A percentile compares a stretch with the other conserved stretches of the same genome.
These are phyloP conservation scores for Lepiota venenata DNA, from an alignment of 768 basidiomycete species.

Conservation along the genomic window DNA sequence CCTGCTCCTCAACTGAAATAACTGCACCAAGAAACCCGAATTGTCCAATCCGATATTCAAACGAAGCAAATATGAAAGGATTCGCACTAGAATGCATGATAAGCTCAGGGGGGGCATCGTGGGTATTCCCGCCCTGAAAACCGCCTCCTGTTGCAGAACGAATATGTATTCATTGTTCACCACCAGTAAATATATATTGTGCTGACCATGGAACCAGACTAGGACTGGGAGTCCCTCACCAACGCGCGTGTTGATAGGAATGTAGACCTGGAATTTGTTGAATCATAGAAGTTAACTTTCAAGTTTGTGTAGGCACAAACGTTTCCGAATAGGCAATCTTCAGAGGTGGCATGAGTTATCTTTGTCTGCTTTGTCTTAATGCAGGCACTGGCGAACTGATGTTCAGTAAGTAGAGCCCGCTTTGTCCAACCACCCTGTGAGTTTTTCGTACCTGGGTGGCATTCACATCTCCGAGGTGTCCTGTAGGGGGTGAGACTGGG, in stretches of 20 bases:
- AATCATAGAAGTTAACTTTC: not conserved
- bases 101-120: constrained; percentile 26
- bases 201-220: constrained; percentile 40
- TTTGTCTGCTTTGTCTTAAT: constrained; percentile 27
- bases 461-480: constrained; percentile 31
- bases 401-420: not conserved
- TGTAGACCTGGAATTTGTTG: constrained; percentile 25
- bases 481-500: constrained; percentile 34
- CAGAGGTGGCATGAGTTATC: constrained; percentile 27
- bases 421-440: not conserved
- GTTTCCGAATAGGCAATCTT: constrained; percentile 43
- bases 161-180: not conserved
- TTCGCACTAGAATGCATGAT: constrained; percentile 27
- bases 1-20: not conserved
- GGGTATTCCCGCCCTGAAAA: constrained; percentile 33
- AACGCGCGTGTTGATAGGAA: constrained; percentile 24
- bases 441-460: constrained; percentile 27
- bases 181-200: not conserved
- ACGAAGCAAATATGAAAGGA: constrained; percentile 38
- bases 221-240: constrained; percentile 31
- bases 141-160: constrained; percentile 31
- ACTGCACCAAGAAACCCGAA: constrained; percentile 37
- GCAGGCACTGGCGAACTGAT: constrained; percentile 32
- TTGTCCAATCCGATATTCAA: constrained; percentile 39
- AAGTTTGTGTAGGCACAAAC: constrained; percentile 15